Evolutionary conservation across 2,329 filamentous ascomycete species (phyloP), one percentile per base, ranked within the genome.

Genomic region (Thyridium curvatum): DNA sequence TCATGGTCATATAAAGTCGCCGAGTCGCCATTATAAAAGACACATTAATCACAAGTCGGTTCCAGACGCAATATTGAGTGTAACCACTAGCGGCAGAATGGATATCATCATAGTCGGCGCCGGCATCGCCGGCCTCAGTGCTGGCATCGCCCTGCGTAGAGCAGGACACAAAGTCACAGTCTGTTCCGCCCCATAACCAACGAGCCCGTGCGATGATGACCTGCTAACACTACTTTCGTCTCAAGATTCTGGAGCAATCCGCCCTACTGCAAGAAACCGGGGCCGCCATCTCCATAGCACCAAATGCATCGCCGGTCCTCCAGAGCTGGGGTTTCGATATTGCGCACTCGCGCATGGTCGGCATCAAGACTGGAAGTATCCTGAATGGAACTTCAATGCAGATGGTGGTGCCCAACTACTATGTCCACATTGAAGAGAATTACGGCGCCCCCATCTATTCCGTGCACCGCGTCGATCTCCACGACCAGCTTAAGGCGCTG

Each of bases 221-320:
- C 26, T 32, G 9, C 14, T 31, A 12, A 34, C 32, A 15, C 38
- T 37, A 10, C 4, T 28, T 13, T 29, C 39, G n/a, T n/a, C n/a
- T n/a, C n/a, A n/a, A 75, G 69, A 42, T 79, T 1, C 72, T 67
- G 36, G 77, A 82, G 46, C 69, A 76, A 50, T 79, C 75, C 0
- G 60, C 61, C 2, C 69, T 80, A 28, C 68, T 70, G n/a, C 67
- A 62, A 32, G 72, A 78, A 51, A 53, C 66, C 2, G 74, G 74
- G 1, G 73, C 74, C 2, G 74, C 73, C 0, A 64, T 78, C 33
- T 72, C 78, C 49, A 51, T 78, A 2, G 65, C 71, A 0, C 72
- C 80, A 1, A 84, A 84, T 61, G 69, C 3, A 79, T 80, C 52
- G 73, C 74, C 1, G 21, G 55, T 82, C 3, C 58, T 84, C 10